phyloP scores from a whole-genome alignment of 2,329 filamentous ascomycete species.

The Aspergillus pseudonomiae region DNA sequence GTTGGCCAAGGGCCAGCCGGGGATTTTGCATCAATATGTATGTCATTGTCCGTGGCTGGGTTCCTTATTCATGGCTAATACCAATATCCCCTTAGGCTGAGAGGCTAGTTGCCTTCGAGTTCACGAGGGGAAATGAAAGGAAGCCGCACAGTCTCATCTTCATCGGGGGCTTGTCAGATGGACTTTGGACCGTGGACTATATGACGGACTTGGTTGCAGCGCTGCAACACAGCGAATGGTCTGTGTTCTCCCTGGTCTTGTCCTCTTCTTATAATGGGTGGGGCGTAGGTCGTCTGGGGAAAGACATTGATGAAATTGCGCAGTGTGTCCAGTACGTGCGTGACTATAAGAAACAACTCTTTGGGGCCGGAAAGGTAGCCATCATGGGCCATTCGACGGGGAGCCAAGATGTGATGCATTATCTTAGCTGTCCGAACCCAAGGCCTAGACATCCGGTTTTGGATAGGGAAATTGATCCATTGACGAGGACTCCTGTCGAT shows the following conservation, averaged over 20 bases:
- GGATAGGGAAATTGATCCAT: not conserved
- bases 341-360: constrained; percentile 31
- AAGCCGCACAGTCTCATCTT: constrained; percentile 57
- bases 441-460: not conserved
- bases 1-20: constrained; percentile 3
- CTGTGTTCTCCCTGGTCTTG: constrained; percentile 53
- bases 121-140: constrained; percentile 27
- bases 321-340: constrained; percentile 55
- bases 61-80: not conserved
- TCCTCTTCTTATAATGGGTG: constrained; percentile 57
- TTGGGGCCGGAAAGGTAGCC: constrained; percentile 55
- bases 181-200: constrained; percentile 57
- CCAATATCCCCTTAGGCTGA: constrained; percentile 27
- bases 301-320: constrained; percentile 57
- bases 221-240: constrained; percentile 53
- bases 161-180: constrained; percentile 61
- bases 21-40: constrained; percentile 13
- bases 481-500: not conserved
- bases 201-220: constrained; percentile 50
- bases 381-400: constrained; percentile 71
- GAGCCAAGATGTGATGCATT: constrained; percentile 31
- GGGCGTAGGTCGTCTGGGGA: constrained; percentile 54
- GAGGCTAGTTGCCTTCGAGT: constrained; percentile 44
- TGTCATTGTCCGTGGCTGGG: not conserved
- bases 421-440: constrained; percentile 3